These are phyloP conservation scores for Dactylonectria estremocensis DNA, from an alignment of 2,329 filamentous ascomycete species.

Conservation along the genomic window DNA sequence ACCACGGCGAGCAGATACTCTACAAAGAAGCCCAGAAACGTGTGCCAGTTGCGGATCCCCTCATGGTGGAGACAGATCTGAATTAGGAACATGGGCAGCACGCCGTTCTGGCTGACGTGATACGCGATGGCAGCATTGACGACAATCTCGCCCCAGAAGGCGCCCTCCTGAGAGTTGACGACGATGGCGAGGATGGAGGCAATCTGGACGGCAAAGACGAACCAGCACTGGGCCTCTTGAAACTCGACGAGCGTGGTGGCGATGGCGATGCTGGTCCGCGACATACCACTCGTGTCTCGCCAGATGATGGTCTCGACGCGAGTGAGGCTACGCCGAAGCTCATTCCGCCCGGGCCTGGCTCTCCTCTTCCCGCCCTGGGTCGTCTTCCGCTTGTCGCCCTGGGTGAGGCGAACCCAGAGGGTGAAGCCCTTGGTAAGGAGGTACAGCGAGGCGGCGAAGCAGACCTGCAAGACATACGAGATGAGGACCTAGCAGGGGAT, in stretches of 20 bases:
- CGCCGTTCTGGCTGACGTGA: conserved; percentile 56
- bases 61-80: conserved; percentile 58
- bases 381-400: conserved; percentile 48
- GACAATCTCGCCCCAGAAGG: conserved; percentile 58
- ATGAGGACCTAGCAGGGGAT: conserved; percentile 53
- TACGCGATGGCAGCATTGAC: conserved; percentile 57
- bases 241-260: conserved; percentile 59
- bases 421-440: conserved; percentile 55
- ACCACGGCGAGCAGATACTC: conserved; percentile 57
- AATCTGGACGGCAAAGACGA: conserved; percentile 58
- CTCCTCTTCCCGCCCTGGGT: conserved; percentile 48
- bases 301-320: conserved; percentile 57
- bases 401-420: conserved; percentile 53
- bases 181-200: conserved; percentile 59
- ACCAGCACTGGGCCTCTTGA: conserved; percentile 58
- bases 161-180: conserved; percentile 58
- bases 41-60: conserved; percentile 59
- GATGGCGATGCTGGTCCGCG: conserved; percentile 57
- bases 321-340: conserved; percentile 50
- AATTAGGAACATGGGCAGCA: conserved; percentile 56
- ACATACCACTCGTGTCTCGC: conserved; percentile 55
- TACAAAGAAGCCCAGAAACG: conserved; percentile 57
- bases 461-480: conserved; percentile 57
- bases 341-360: conserved; percentile 38
- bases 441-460: conserved; percentile 53